Evolutionary conservation across 2,329 filamentous ascomycete genomes (phyloP), one percentile per base, ranked within the genome.

Genomic region (Periconia sp.): DNA sequence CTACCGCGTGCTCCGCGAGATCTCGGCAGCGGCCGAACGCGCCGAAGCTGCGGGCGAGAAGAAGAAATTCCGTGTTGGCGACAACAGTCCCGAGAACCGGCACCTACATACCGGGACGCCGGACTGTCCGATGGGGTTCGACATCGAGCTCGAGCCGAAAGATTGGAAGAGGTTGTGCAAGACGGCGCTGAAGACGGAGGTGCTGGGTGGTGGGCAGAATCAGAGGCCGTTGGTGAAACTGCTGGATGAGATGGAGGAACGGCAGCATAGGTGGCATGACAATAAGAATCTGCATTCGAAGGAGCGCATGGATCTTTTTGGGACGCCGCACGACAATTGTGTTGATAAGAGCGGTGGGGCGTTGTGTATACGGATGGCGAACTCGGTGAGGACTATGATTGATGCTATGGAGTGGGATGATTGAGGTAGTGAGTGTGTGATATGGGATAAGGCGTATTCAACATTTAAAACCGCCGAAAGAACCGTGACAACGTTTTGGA

Each of bases 121-220:
- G 0, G 72, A 76, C 49, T 81, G 79, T 56, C 74, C 74, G 0
- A 75, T 77, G 55, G 69, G 73, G 0, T 79, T 81, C 53, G 67
- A 71, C 19, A 64, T 81, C 33, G 73, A 78, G n/a, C 62, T 81
- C 1, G 72, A 69, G 19, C 65, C 76, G 0, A 57, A 57, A 0
- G 78, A 81, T 47, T 81, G 78, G 78, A 70, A 62, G 37, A 62
- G 47, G 9, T 56, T 81, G 45, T 74, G 74, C 3, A 77, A 78
- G 60, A 75, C 74, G 47, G 77, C 76, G n/a, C 66, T 81, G 20
- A 74, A 67, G 50, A 73, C 71, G 1, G 77, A 79, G 59, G 63
- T 81, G 1, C 43, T 74, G 8, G 78, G 77, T 0, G 71, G 66
- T 1, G 65, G 69, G 10, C 58, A 60, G 52, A 60, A 74, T 45